Base-by-base conservation (phyloP, 2,329 filamentous ascomycete genomes). In the Ceratocystis papillata region DNA sequence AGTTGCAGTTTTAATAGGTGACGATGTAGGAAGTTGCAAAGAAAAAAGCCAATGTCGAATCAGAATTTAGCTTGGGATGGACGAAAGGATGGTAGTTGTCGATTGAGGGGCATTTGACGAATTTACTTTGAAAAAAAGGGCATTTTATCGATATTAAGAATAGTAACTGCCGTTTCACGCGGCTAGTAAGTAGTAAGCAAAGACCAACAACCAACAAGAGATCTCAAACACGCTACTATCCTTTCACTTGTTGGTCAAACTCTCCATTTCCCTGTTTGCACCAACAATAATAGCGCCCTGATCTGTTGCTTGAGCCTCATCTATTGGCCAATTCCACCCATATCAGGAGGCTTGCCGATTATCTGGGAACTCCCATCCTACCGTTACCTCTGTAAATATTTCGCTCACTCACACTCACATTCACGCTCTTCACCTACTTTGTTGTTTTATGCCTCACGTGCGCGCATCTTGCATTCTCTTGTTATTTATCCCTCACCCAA, bases 31-130 rank as follows among this genome's bases (percentile, higher is more conserved):
- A 33, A 57, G 30, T 57, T 57, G 20, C 17, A 33, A 17, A 33
- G 55, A 59, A 37, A 59, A 59, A 59, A 59, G 6, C 17, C 17
- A 37, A 59, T 17, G 25, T 10, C 7, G n/a, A 53, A n/a, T 53
- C 55, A n/a, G 28, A 30, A 25, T 37, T 33, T 20, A 15, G 25
- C 30, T 30, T 28, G 12, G 17, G 7, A 37, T 59, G 55, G 55
- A n/a, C 20, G 28, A 59, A 59, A 59, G 55, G 55, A 53, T 53
- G 48, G 48, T 8, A 25, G 48, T 15, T 22, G 48, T 53, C 25
- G 22, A 53, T 17, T 53, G 22, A 59, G 55, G 55, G 55, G 55
- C 55, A 59, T 6, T 53, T 53, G 48, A 8, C 3, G 15, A 25
- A 57, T 10, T 37, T 17, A 12, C 20, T 25, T 20, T 53, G 33